phyloP scores from a whole-genome alignment of 306 rosid species.

The Castanea crenata region DNA sequence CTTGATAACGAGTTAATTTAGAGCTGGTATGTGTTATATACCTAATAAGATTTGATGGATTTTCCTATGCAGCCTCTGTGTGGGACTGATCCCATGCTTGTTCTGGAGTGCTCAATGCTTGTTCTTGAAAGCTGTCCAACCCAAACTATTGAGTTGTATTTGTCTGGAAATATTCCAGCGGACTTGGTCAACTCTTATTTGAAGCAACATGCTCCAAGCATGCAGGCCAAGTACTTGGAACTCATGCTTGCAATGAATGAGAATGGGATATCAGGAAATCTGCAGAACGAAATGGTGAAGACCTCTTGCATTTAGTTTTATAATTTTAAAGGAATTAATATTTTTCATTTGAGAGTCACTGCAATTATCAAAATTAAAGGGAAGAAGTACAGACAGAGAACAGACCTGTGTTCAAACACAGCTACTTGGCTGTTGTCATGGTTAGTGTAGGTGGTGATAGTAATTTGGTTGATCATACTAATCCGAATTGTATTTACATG shows the following conservation, averaged over 20 bases:
- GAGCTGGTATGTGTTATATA: background rate
- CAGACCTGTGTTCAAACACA: background rate
- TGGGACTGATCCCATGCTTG: conserved; percentile 91
- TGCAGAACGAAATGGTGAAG: conserved; percentile 97
- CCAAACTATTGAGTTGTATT: conserved; percentile 91
- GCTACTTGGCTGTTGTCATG: background rate
- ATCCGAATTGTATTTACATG: conserved; percentile 18
- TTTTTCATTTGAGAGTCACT: background rate
- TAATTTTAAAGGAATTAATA: conserved; percentile 1
- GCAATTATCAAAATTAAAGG: background rate
- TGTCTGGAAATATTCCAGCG: conserved; percentile 93
- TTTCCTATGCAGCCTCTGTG: conserved; percentile 82
- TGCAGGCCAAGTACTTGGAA: conserved; percentile 92
- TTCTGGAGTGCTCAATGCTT: conserved; percentile 88
- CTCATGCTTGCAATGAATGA: conserved; percentile 98
- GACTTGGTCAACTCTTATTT: conserved; percentile 95
- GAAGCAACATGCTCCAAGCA: conserved; percentile 94
- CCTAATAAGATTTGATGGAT: conserved; percentile 15
- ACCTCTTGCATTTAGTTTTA: conserved; percentile 21
- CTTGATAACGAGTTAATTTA: background rate
- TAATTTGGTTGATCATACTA: background rate
- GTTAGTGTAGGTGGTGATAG: background rate
- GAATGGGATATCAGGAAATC: conserved; percentile 84
- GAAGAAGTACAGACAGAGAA: background rate
- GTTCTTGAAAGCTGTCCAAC: conserved; percentile 97